Base-by-base conservation (phyloP, 2,329 filamentous ascomycete genomes). In the Talaromyces marneffei region DNA sequence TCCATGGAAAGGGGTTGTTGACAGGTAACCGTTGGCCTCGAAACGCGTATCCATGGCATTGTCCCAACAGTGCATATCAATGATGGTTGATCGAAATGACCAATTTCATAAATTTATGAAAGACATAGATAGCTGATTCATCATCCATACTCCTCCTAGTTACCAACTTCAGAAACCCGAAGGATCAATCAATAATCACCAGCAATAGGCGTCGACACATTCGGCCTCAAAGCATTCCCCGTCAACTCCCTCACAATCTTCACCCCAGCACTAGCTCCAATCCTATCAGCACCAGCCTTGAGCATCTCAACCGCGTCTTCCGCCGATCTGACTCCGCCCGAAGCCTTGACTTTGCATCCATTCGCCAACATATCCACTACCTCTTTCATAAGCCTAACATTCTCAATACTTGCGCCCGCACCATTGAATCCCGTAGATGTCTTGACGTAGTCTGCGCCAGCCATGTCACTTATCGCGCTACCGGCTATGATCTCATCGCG, bases 371-470 rank as follows among this genome's bases (percentile, higher is more conserved):
- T 37, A 65, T 80, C 77, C 10, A 79, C 79, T 3, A 77, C 78
- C 9, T 76, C 75, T 12, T 77, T 75, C 84, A 86, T 86, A 29
- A 84, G 68, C 54, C 76, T 72, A 25, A 87, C 82, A 66, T 83
- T 74, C 57, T 82, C 78, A 16, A 79, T 72, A 37, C 69, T 80
- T 0, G 84, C 84, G 8, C 83, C 83, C 0, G 75, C 74, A 0
- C 83, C 84, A 55, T 80, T 78, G 70, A 85, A 85, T 1, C 84
- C 84, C 1, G 84, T 86, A 31, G 79, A 81, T 0, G 84, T 86
- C 73, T 86, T 86, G 63, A 87, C 80, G 64, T 79, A 86, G 65
- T 86, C 82, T 53, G 82, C 81, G 4, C 78, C 78, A 2, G 83
- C 83, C 35, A 79, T 75, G 16, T 78, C 79, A 2, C 81, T 79